Evolutionary conservation across 805 yeast species (phyloP), one percentile per base, ranked within the genome.

Genomic region (Cyberlindnera suaveolens): DNA sequence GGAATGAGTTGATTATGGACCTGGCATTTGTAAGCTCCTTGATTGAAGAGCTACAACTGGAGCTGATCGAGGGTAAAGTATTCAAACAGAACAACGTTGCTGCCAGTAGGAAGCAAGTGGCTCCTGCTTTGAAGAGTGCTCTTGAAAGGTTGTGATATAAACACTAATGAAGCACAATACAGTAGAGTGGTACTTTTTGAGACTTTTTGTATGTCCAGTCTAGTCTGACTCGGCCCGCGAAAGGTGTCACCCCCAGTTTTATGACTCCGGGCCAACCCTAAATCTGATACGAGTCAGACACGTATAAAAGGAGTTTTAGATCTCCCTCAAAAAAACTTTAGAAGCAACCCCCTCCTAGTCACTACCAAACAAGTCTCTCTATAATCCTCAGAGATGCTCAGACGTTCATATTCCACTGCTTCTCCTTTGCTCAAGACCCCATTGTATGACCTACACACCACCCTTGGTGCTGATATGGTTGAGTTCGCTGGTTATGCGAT

Each of bases 401-500:
- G 54, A 51, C 54, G 60, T 31, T 42, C 52, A 4, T 54, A 57
- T 44, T 53, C 60, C 17, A 49, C 60, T 5, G 49, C 58, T 19
- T 45, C 13, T 7, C 47, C 47, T 45, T 39, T 37, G 46, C 50
- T 49, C 38, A 69, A 75, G 51, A 93, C 98, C 1, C 95, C 98
- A 5, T 70, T 93, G 34, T 79, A 83, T 61, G 88, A 84, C 45
- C 71, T 88, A 19, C 97, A 93, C 61, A 69, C 82, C 31, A 75
- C 76, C 43, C 69, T 79, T 37, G 91, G 89, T 6, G 99, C 89
- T 13, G 89, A 85, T 43, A 82, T 93, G 82, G 98, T 90, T 4
- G 95, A 95, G 36, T 93, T 86, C 65, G 98, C 98, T 15, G 96
- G 96, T n/a, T 93, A 77, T 58, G 77, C 82, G 38, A 91, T 93